A percentile compares a stretch with the other conserved stretches of the same genome.
phyloP scores from a whole-genome alignment of 2,329 filamentous ascomycete species.

The Claviceps africana region DNA sequence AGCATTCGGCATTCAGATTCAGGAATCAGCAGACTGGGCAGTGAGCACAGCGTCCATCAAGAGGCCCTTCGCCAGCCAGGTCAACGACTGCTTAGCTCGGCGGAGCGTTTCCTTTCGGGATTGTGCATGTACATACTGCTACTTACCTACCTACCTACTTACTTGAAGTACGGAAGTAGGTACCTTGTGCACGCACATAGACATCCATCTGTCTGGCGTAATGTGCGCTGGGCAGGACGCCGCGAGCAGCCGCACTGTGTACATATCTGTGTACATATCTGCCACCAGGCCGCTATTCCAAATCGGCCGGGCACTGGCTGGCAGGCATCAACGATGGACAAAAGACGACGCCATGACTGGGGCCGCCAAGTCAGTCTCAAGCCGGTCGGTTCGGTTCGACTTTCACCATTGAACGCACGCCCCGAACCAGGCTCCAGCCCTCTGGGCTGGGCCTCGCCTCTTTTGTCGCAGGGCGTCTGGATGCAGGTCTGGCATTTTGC shows the following conservation, averaged over 20 bases:
- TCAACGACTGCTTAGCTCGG: constrained; percentile 3
- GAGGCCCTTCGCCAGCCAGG: background rate
- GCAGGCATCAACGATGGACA: background rate
- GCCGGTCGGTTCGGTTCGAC: no score
- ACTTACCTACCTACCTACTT: no score
- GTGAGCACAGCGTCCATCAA: background rate
- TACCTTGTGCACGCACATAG: no score
- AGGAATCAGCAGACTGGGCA: no score
- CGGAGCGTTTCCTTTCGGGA: constrained; percentile 2
- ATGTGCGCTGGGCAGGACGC: no score
- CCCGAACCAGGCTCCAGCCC: background rate
- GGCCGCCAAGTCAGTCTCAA: no score
- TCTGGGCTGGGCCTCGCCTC: background rate
- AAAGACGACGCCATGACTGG: background rate
- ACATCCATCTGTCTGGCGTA: no score
- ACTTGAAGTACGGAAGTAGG: no score
- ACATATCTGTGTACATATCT: no score
- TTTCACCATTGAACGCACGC: no score
- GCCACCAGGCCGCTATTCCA: background rate
- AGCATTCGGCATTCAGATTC: background rate
- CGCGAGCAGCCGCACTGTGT: no score
- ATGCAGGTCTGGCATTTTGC: constrained; percentile 3
- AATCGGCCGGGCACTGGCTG: background rate
- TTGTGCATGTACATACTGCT: no score
- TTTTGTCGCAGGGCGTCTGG: constrained; percentile 1